Base-by-base conservation (phyloP, 495 filamentous ascomycete genomes). In the Parathielavia appendiculata region DNA sequence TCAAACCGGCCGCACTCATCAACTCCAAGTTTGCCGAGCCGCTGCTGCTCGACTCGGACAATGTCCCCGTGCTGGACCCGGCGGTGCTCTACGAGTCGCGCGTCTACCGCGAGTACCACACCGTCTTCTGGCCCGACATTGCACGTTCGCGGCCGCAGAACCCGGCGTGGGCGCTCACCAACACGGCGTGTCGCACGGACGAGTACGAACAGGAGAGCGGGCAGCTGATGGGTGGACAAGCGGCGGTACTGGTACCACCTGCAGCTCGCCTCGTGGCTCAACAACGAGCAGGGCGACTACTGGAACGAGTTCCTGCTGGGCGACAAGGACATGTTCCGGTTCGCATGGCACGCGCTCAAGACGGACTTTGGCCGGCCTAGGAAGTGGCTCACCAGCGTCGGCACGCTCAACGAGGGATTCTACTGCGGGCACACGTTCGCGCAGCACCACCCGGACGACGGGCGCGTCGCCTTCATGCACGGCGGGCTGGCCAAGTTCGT, bases 51-150 rank as follows among this genome's bases (percentile, higher is more conserved):
- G 55, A 58, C 55, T 50, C 55, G 46, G 55, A 58, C 46, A 58
- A 58, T 47, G 17, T 58, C 35, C 55, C 68, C 14, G 55, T 66
- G 38, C 49, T 69, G 17, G 68, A 69, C 56, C 67, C 68, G 9
- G 62, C 41, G 12, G 40, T 19, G 16, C 55, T 71, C 19, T 71
- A 61, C 52, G 68, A 71, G 12, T 63, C 67, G 8, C 30, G 43
- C 17, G 56, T 49, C 3, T 71, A 65, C 59, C 46, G 58, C 14
- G 56, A 69, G 36, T 70, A 52, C 55, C 62, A 60, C 23, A 65
- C 59, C 26, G 35, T 71, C 13, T 69, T 69, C 41, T 71, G 68
- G 68, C 68, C 68, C 20, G 68, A 71, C 51, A 66, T 68, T 54
- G 66, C 66, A 14, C 63, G 66, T 22, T 66, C 64, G 4, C 38